Evolutionary conservation across 192 early-diverging fungal genomes (phyloP), one percentile per base, ranked within the genome.

Genomic region (Pilobolus umbonatus): DNA sequence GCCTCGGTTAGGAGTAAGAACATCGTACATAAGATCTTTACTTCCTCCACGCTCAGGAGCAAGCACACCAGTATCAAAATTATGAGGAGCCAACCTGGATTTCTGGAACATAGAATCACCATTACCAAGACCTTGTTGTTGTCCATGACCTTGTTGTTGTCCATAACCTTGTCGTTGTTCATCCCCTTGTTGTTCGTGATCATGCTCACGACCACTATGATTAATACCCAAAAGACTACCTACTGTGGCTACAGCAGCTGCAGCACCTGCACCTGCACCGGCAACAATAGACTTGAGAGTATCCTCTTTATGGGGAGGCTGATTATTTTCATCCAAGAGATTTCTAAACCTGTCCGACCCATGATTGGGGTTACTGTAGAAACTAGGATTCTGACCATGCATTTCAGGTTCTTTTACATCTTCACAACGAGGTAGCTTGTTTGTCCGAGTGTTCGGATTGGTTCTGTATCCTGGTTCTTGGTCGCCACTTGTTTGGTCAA

Each of bases 321-420:
- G n/a, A n/a, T n/a, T n/a, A n/a, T n/a, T n/a, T n/a, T n/a, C n/a
- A n/a, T n/a, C n/a, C n/a, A n/a, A n/a, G n/a, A n/a, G n/a, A n/a
- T n/a, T n/a, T n/a, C n/a, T n/a, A n/a, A n/a, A n/a, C n/a, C n/a
- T n/a, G 15, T 1, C 36, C 9, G 36, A 38, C 15, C 36, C 36
- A 4, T 38, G 15, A 4, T 14, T 38, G 1, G 9, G 1, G 0
- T 54, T 9, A 54, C 5, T 21, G 12, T 54, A 54, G n/a, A 54
- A 54, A 14, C 52, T 54, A 38, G 52, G 52, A 22, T 36, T 54
- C 25, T 54, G 52, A 25, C 52, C 52, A 34, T 54, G 31, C 12
- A 54, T 15, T 25, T 32, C 32, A 35, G 52, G 52, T 24, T 54
- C 52, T 1, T 54, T 12, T 17, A 42, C 39, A 42, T 12, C 5